Conservation (phyloP, 371 early-diverging fungal genomes). For the Saksenaea vasiformis region DNA sequence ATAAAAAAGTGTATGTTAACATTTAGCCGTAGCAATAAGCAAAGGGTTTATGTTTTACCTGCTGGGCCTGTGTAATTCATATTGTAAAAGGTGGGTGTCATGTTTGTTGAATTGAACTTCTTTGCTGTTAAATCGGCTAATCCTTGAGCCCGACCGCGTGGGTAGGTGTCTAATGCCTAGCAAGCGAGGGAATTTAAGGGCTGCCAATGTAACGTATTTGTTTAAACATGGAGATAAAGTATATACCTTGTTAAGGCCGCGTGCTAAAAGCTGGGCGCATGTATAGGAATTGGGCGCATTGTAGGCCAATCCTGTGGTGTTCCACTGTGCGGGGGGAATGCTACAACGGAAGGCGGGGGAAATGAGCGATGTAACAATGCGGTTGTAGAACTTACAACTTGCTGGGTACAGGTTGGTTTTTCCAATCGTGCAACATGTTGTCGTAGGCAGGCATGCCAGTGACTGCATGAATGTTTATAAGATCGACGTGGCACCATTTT, state of each 20-base stretch:
- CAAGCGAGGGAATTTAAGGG: neutral
- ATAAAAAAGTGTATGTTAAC: neutral
- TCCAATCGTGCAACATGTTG: constrained; percentile 27
- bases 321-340: constrained; percentile 27
- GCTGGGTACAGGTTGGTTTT: constrained; percentile 24
- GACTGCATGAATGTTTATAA: constrained; percentile 21
- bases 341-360: constrained; percentile 6
- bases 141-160: constrained; percentile 37
- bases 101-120: constrained; percentile 31
- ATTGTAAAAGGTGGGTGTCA: constrained; percentile 42
- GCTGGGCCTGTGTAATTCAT: constrained; percentile 47
- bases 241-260: constrained; percentile 42
- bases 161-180: constrained; percentile 37
- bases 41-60: constrained; percentile 20
- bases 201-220: neutral
- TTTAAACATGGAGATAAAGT: neutral
- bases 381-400: constrained; percentile 12
- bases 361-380: neutral
- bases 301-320: constrained; percentile 29
- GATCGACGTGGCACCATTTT: neutral
- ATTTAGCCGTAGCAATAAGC: neutral
- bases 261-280: constrained; percentile 39
- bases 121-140: constrained; percentile 23
- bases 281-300: constrained; percentile 45
- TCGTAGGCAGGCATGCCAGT: constrained; percentile 39